A percentile compares a stretch with the other conserved stretches of the same genome.
phyloP scores from a whole-genome alignment of 208 protist species.

The Leptomonas seymouri region DNA sequence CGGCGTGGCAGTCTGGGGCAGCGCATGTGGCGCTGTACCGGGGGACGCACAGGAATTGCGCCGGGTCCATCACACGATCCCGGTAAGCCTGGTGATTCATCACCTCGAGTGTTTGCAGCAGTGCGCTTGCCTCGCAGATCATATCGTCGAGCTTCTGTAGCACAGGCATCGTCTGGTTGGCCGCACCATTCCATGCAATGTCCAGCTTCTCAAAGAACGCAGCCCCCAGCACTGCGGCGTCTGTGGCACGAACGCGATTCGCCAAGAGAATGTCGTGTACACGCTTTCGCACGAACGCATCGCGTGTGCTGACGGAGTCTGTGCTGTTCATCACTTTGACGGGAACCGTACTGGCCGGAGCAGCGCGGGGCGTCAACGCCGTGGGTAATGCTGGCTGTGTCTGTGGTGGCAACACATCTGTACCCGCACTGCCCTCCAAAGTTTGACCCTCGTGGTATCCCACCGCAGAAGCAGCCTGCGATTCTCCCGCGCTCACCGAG shows the following conservation, averaged over 20 bases:
- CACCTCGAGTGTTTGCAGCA: constrained; percentile 36
- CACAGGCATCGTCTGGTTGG: constrained; percentile 12
- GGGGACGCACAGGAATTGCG: constrained; percentile 42
- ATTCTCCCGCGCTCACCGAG: background rate
- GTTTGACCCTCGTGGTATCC: background rate
- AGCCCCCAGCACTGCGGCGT: constrained; percentile 19
- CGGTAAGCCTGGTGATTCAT: constrained; percentile 48
- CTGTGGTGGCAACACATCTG: background rate
- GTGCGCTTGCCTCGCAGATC: constrained; percentile 38
- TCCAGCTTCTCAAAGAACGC: constrained; percentile 27
- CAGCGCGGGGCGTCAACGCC: background rate
- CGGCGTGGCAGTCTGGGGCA: constrained; percentile 37
- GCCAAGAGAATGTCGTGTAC: constrained; percentile 50
- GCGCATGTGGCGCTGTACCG: constrained; percentile 41
- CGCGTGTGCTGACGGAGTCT: background rate
- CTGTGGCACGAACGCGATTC: constrained; percentile 23
- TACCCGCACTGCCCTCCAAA: background rate
- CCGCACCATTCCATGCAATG: constrained; percentile 14
- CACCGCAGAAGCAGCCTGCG: background rate
- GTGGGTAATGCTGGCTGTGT: background rate
- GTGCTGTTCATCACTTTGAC: constrained; percentile 1
- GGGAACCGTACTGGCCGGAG: background rate
- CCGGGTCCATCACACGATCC: constrained; percentile 40
- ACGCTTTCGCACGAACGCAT: constrained; percentile 36
- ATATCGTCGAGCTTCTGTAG: constrained; percentile 36